A percentile compares a stretch with the other conserved stretches of the same genome.
These are phyloP conservation scores for Aspergillus persii DNA, from an alignment of 2,329 filamentous ascomycete genomes.

Conservation along the genomic window DNA sequence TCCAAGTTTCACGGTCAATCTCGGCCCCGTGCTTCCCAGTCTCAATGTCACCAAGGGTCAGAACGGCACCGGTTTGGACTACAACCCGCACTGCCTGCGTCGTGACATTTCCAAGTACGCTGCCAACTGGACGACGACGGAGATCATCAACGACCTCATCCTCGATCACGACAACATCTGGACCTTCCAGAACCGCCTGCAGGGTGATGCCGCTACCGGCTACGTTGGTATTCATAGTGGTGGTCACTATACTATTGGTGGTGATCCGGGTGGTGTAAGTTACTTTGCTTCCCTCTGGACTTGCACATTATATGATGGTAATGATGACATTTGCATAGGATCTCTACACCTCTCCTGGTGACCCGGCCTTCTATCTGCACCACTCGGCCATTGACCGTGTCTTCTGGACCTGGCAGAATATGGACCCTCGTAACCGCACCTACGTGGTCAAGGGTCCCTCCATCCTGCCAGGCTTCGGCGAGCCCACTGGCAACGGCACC, in stretches of 20 bases:
- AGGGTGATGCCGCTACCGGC: slow-evolving; percentile 9
- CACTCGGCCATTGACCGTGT: slow-evolving; percentile 47
- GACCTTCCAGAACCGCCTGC: slow-evolving; percentile 24
- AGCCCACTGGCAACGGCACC: neutral
- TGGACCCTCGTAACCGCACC: slow-evolving; percentile 6
- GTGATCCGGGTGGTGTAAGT: slow-evolving; percentile 38
- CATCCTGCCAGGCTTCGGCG: neutral
- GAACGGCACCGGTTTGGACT: slow-evolving; percentile 20
- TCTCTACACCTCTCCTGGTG: slow-evolving; percentile 35
- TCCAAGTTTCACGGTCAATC: slow-evolving; percentile 27
- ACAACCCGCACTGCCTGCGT: slow-evolving; percentile 32
- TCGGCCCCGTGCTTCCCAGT: slow-evolving; percentile 26
- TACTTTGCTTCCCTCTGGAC: slow-evolving; percentile 23
- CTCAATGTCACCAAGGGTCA: slow-evolving; percentile 15
- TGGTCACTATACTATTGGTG: slow-evolving; percentile 48
- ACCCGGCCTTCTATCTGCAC: slow-evolving; percentile 48
- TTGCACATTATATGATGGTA: neutral
- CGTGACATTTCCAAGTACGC: slow-evolving; percentile 25
- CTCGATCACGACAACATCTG: slow-evolving; percentile 21
- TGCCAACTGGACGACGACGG: slow-evolving; percentile 18
- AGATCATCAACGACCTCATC: slow-evolving; percentile 21
- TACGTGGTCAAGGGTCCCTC: neutral
- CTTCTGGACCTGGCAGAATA: slow-evolving; percentile 51
- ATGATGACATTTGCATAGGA: slow-evolving; percentile 38
- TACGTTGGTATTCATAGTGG: slow-evolving; percentile 44